Base-by-base conservation (phyloP, 768 basidiomycete species). In the Floccularia luteovirens region DNA sequence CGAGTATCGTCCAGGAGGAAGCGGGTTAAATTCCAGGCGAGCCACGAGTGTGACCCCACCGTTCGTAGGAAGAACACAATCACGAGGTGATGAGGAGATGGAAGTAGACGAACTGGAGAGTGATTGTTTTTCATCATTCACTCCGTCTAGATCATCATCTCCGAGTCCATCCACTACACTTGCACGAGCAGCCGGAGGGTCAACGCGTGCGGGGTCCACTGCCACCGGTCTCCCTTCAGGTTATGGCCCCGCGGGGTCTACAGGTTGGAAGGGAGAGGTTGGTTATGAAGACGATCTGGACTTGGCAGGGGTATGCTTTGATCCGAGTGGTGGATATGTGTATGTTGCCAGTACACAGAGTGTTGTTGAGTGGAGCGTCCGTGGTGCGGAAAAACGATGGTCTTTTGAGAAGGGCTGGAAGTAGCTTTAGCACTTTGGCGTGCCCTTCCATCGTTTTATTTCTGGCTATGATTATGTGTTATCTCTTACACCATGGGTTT, bases 301-400 rank as follows among this genome's bases (percentile, higher is more conserved):
- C 51, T 59, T 88, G 36, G 82, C 84, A 2, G 86, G 86, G 10
- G 64, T 74, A 27, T 85, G 79, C 45, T 88, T 87, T 47, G 85
- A 87, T 55, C 83, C 82, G 13, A 60, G 58, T 4, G 86, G 86
- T 2, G 67, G 70, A 45, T 74, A 67, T 54, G 51, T 89, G 22
- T 89, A 89, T 51, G 79, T 77, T 11, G 86, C 79, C 16, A 75
- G 75, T 40, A 71, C 72, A 43, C 56, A 65, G 43, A 77, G 78
- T 25, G 65, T 92, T 19, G 81, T 78, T 5, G 89, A 91, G 55
- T 92, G 86, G 84, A 66, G 72, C 31, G 66, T 92, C 38, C 66
- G 74, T 16, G 82, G 81, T 3, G 74, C 77, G 11, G 80, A 81
- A 46, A 84, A 82, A 66, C 64, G 74, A 37, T 88, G 82, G 82